Conservation (phyloP, 148 eudicot species). For the Chenopodium berlandieri region DNA sequence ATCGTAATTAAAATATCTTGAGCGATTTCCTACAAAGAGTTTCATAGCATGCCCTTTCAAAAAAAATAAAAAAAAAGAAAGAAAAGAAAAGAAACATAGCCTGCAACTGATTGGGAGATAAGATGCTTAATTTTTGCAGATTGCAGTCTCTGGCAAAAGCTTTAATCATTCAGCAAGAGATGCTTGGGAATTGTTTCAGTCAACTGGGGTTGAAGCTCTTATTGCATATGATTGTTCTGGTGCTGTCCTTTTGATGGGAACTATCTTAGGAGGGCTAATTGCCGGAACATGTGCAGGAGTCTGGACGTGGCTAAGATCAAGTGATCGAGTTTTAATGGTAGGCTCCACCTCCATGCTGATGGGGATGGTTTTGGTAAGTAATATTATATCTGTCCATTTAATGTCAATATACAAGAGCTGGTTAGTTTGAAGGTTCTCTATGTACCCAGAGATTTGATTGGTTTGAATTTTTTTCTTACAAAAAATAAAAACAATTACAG, state of each 20-base stretch:
- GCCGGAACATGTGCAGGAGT: constrained; percentile 86
- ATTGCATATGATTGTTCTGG: constrained; percentile 97
- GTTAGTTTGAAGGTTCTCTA: background rate
- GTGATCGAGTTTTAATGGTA: constrained; percentile 74
- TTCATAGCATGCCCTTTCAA: background rate
- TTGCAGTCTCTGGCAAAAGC: constrained; percentile 91
- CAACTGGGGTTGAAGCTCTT: constrained; percentile 94
- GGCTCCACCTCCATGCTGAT: constrained; percentile 91
- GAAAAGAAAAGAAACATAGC: too few species aligned
- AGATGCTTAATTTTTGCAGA: constrained; percentile 34
- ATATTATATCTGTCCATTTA: background rate
- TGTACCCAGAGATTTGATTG: background rate
- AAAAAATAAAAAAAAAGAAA: too few species aligned
- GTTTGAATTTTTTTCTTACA: background rate
- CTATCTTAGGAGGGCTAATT: constrained; percentile 80
- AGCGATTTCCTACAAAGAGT: background rate
- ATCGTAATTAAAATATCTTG: background rate
- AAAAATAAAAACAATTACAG: background rate
- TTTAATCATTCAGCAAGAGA: constrained; percentile 95
- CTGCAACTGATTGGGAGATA: background rate
- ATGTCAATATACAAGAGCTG: background rate
- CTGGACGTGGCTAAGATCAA: constrained; percentile 69
- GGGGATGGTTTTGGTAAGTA: constrained; percentile 93
- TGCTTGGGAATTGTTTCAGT: constrained; percentile 97
- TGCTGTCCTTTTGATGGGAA: constrained; percentile 87